Evolutionary conservation across 257 asterid genomes (phyloP), one percentile per base, ranked within the genome.

Genomic region (Euphrasia confusa): DNA sequence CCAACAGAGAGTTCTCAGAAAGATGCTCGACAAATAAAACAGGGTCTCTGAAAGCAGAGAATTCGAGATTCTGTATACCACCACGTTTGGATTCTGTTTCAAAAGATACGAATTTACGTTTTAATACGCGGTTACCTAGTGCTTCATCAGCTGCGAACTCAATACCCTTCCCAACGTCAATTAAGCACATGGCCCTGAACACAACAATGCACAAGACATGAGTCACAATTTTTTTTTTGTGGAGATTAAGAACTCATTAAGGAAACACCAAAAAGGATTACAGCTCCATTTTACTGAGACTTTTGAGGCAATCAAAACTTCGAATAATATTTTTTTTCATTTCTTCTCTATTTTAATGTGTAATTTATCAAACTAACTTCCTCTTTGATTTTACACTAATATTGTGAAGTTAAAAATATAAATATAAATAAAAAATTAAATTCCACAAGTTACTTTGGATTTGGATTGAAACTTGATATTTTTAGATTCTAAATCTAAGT

Each of bases 21-120:
- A 93, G 95, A 80, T 93, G 95, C 35, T 89, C 97, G 11, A 87
- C 87, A 66, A 82, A 93, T 68, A 93, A 89, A 66, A 90, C 95
- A 54, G 96, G 97, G 61, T 90, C 92, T 64, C 79, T 68, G 76
- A 87, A 87, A 48, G 81, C 67, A 63, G 73, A 65, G 61, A 87
- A 72, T 35, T 83, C 89, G 63, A 89, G 88, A 74, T 93, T 93
- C 60, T 68, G 78, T 78, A 73, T 72, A 69, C 32, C 58, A 53
- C 81, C 83, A 17, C 39, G 82, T 77, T 73, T 84, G n/a, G 63
- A 64, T 67, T 86, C 93, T 75, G 79, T 47, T 61, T 75, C 86
- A 14, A 44, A 44, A 12, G 15, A 11, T 2, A 70, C 67, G 69
- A 61, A 74, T 70, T 87, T 90, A 24, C 90, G 86, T 74, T 89